Percentiles rank a stretch among this genome's conserved stretches.
phyloP scores from a whole-genome alignment of 1,139 yeast genomes.

The Yamadazyma diospyri region DNA sequence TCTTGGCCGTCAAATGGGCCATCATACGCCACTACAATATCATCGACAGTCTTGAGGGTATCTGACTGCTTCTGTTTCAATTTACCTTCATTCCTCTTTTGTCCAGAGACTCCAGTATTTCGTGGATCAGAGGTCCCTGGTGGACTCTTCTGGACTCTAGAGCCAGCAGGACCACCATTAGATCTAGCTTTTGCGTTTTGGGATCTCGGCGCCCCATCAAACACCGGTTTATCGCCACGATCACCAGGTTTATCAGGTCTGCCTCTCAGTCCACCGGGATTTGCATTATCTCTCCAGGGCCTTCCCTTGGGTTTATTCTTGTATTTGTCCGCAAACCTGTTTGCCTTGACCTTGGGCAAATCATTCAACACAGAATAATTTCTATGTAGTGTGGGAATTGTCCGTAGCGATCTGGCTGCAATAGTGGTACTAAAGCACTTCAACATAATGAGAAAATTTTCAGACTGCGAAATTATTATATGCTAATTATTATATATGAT shows the following conservation, averaged over 20 bases:
- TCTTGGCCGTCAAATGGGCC: slow-evolving; percentile 1
- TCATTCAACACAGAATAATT: slow-evolving; percentile 21
- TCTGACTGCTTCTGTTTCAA: not conserved
- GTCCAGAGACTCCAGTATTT: not conserved
- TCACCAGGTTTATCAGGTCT: not conserved
- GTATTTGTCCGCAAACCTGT: slow-evolving; percentile 28
- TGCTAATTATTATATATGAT: not conserved
- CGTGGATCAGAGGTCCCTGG: not conserved
- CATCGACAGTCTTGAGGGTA: not conserved
- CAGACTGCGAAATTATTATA: slow-evolving; percentile 2
- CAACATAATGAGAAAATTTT: slow-evolving; percentile 2
- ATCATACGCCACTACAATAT: not conserved
- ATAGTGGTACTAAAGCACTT: not conserved
- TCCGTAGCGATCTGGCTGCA: not conserved
- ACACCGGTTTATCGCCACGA: not conserved
- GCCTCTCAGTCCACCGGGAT: not conserved
- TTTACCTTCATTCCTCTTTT: not conserved
- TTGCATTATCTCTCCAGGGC: not conserved
- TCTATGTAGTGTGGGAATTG: not conserved
- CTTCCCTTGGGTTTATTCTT: not conserved
- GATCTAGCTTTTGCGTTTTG: not conserved
- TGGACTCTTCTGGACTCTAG: not conserved
- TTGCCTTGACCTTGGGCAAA: slow-evolving; percentile 18
- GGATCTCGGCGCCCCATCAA: not conserved
- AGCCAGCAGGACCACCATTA: not conserved